Base-by-base conservation (phyloP, 2,329 filamentous ascomycete genomes). In the Erysiphe pulchra region DNA sequence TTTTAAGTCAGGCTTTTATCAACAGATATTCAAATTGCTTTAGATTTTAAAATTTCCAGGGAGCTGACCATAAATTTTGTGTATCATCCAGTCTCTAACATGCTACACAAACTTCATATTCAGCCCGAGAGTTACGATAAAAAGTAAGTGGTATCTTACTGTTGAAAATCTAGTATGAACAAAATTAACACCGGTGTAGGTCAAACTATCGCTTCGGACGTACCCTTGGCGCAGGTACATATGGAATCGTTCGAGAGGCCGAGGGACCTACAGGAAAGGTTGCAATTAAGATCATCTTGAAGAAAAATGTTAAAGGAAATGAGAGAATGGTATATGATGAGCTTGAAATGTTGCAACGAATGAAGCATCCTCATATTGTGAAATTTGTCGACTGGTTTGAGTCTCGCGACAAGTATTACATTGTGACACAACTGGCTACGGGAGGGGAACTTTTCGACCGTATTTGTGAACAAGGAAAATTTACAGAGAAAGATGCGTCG, bases 371-470 rank as follows among this genome's bases (percentile, higher is more conserved):
- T 45, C 84, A 95, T 63, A 98, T 98, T 60, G 90, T 98, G 64
- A 78, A 79, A 54, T 98, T 98, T 59, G 80, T 90, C 54, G 90
- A 98, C 62, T 98, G 90, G 87, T 98, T 98, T 60, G 90, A 98
- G 65, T 95, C 87, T 47, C 82, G 93, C 85, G 90, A 98, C 68
- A 98, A 98, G 68, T 98, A 93, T 67, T 98, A 98, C 62, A 95
- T 98, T 54, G 86, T 98, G 55, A 98, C 90, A 31, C 80, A 98
- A 63, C 70, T 98, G 47, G 90, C 90, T 38, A 93, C 83, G 0
- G 90, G 90, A 53, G 90, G 90, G 60, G 90, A 98, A 65, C 66
- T 98, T 51, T 98, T 98, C 62, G 90, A 98, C 59, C 79, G 92
- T 47, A 98, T 98, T 56, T 98, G 90, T 65, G 86, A 95, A 59